A percentile compares a stretch with the other conserved stretches of the same genome.
Evolutionary conservation across 208 protist species (phyloP).

Genomic region (Crithidia fasciculata): DNA sequence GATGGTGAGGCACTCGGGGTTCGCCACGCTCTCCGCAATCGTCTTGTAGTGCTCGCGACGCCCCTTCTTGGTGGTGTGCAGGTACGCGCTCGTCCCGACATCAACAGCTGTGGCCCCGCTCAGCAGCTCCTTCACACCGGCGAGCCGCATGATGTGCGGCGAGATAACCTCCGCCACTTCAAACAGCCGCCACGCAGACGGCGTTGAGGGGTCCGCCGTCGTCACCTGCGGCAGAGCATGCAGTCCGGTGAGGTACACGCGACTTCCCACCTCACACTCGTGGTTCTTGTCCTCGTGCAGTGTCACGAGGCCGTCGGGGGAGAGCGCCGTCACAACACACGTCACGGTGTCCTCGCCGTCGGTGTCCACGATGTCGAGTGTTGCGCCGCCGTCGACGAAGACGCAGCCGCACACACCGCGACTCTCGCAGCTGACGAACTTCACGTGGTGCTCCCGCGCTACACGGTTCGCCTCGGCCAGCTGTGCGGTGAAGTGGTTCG

Average conservation of each 20-base stretch:
- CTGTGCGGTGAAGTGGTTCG: conserved; percentile 62
- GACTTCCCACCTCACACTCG: conserved; percentile 83
- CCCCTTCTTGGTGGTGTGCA: conserved; percentile 91
- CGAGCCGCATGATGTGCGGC: conserved; percentile 68
- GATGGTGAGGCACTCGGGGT: conserved; percentile 66
- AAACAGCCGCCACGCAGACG: conserved; percentile 57
- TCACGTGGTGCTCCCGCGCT: conserved; percentile 62
- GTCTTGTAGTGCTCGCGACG: conserved; percentile 56
- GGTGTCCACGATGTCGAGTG: conserved; percentile 73
- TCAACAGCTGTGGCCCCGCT: conserved; percentile 29
- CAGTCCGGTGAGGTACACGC: conserved; percentile 86
- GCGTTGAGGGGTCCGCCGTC: conserved; percentile 25
- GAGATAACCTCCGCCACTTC: conserved; percentile 78
- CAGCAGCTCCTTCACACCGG: conserved; percentile 38
- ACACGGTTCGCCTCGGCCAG: conserved; percentile 61
- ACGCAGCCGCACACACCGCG: conserved; percentile 78
- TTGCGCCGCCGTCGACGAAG: conserved; percentile 84
- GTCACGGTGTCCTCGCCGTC: conserved; percentile 86
- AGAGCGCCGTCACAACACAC: conserved; percentile 82
- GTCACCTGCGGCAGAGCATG: conserved; percentile 49
- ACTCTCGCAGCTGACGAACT: conserved; percentile 87
- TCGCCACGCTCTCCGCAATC: conserved; percentile 54
- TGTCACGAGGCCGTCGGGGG: conserved; percentile 71
- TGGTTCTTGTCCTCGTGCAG: conserved; percentile 90
- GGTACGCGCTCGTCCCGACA: conserved; percentile 76